A percentile compares a stretch with the other conserved stretches of the same genome.
phyloP scores from a whole-genome alignment of 164 flowering plant species.

The Tinospora cordifolia region DNA sequence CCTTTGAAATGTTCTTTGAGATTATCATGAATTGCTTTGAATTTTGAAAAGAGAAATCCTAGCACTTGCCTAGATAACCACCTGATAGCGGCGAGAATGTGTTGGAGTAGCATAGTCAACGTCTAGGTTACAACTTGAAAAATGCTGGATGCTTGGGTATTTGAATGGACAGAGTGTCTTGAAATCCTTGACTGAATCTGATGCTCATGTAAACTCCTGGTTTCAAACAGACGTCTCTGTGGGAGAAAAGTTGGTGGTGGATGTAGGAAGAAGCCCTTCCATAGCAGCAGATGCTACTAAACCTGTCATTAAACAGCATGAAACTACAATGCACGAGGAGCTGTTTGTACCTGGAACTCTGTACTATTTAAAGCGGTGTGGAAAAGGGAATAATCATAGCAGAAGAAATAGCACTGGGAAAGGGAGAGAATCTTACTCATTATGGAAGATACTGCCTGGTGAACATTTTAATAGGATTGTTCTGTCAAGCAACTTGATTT shows the following conservation, averaged over 20 bases:
- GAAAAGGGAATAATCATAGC: conserved; percentile 11
- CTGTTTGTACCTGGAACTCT: conserved; percentile 37
- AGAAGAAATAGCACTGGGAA: conserved; percentile 16
- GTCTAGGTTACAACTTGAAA: too few relatives aligned
- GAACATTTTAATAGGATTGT: conserved; percentile 67
- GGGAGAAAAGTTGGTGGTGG: conserved; percentile 16
- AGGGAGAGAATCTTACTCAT: conserved; percentile 42
- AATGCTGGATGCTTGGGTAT: neutral
- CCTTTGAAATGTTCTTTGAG: too few relatives aligned
- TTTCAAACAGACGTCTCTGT: conserved; percentile 23
- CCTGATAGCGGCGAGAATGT: too few relatives aligned
- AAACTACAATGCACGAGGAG: conserved; percentile 35
- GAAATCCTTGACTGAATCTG: neutral
- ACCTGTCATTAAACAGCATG: conserved; percentile 11
- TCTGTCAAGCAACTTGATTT: conserved; percentile 62
- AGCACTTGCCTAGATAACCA: too few relatives aligned
- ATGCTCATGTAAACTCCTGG: neutral
- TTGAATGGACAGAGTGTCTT: neutral
- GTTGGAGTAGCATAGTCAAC: too few relatives aligned
- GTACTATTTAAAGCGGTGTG: conserved; percentile 40
- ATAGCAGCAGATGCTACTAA: conserved; percentile 11
- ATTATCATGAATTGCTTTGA: too few relatives aligned
- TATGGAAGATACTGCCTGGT: conserved; percentile 63
- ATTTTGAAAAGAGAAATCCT: too few relatives aligned
- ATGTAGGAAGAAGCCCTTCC: conserved; percentile 7